Evolutionary conservation across 2,329 filamentous ascomycete species (phyloP).

Genomic region (Aspergillus brunneoviolaceus): DNA sequence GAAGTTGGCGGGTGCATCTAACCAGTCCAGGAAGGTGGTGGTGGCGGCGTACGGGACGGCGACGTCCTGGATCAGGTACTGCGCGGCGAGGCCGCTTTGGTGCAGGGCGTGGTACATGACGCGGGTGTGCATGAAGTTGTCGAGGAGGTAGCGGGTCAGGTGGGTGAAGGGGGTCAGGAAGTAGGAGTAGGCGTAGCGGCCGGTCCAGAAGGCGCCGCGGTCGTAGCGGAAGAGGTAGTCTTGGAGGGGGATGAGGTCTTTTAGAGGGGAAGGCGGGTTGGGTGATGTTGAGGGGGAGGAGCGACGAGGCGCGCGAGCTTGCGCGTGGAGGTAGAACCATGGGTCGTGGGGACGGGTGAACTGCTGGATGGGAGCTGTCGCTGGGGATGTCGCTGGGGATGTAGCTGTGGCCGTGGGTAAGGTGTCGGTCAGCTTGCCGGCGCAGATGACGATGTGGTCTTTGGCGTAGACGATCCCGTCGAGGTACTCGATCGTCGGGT

Average conservation of each 20-base stretch:
- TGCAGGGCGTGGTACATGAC: slow-evolving; percentile 65
- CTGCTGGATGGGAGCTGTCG: slow-evolving; percentile 32
- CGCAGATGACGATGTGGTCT: slow-evolving; percentile 59
- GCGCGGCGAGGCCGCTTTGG: slow-evolving; percentile 54
- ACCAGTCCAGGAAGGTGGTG: slow-evolving; percentile 51
- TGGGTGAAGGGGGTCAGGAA: slow-evolving; percentile 61
- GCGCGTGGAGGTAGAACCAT: slow-evolving; percentile 72
- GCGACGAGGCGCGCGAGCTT: not conserved
- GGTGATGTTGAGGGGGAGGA: not conserved
- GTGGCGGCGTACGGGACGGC: slow-evolving; percentile 56
- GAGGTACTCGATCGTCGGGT: slow-evolving; percentile 60
- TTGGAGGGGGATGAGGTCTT: slow-evolving; percentile 32
- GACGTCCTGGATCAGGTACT: slow-evolving; percentile 64
- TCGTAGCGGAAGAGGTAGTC: slow-evolving; percentile 53
- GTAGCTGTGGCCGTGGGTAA: slow-evolving; percentile 14
- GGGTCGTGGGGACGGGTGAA: slow-evolving; percentile 64
- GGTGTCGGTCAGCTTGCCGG: slow-evolving; percentile 56
- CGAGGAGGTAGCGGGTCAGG: slow-evolving; percentile 58
- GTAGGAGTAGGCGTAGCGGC: slow-evolving; percentile 60
- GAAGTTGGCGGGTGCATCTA: slow-evolving; percentile 41
- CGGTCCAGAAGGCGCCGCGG: slow-evolving; percentile 65
- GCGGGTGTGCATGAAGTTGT: slow-evolving; percentile 62
- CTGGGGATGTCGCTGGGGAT: slow-evolving; percentile 17
- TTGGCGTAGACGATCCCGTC: slow-evolving; percentile 66
- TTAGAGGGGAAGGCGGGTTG: not conserved